Base-by-base conservation (phyloP, 306 rosid genomes). In the Begonia peltatifolia region DNA sequence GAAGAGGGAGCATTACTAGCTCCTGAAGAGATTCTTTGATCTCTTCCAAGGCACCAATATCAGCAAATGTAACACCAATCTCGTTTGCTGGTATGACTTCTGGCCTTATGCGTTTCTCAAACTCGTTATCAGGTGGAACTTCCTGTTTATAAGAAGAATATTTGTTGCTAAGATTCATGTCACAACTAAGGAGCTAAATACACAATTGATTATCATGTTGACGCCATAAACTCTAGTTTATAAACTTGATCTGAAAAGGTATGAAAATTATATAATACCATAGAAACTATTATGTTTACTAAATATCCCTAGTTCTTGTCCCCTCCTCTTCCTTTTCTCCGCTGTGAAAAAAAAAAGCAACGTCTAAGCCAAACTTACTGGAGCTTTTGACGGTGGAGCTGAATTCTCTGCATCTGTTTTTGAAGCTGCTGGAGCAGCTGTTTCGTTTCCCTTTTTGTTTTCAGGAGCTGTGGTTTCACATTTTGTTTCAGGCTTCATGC, bases 1-100 rank as follows among this genome's bases (percentile, higher is more conserved):
- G 75, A 23, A 92, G 83, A 38, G 96, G 99, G 57, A 92, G 99
- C 96, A 92, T 85, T 14, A 90, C 97, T 47, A 90, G 76, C 59
- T 90, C 97, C 61, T 90, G 97, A 79, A 90, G 99, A 16, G 95
- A 83, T 67, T 86, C 99, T 68, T 92, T 86, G 49, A 74, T 83
- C 62, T 86, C 86, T 2, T 86, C 94, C 61, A 92, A 54, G 17
- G 99, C 94, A 55, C 99, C 99, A 17, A 92, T 83, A 67, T 92
- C 96, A 42, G 80, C 58, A 74, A 92, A 92, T 23, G 88, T 73
- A 15, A 92, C 88, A 55, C 61, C 68, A 49, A 92, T 81, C 72
- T 86, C 93, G 23, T 79, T 68, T 47, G 93, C 93, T 11, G 93
- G 93, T 72, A 92, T 83, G 41, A 92, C 96, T 73, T 90, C 95